These are phyloP conservation scores for Pontederia paniculata DNA, from an alignment of 176 grass and related monocot species.

Conservation along the genomic window DNA sequence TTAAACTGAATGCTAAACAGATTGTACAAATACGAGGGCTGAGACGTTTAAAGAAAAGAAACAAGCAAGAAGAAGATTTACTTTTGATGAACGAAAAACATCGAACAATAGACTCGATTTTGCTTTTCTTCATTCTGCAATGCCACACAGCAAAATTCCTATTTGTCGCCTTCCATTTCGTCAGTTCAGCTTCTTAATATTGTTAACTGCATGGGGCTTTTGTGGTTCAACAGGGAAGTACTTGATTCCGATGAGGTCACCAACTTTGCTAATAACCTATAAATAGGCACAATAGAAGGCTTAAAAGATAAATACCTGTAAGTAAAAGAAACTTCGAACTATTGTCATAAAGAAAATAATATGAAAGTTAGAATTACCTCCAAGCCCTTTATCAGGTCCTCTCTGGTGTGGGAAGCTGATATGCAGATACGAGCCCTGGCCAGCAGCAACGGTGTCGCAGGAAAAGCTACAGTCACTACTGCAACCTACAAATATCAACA, in stretches of 20 bases:
- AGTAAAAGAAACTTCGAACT: conserved; percentile 1
- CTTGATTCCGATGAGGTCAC: conserved; percentile 90
- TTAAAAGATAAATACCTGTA: background rate
- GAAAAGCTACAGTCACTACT: conserved; percentile 88
- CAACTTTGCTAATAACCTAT: conserved; percentile 96
- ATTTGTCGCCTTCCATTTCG: too few relatives aligned
- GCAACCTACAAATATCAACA: conserved; percentile 53
- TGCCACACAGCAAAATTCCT: too few relatives aligned
- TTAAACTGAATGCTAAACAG: too few relatives aligned
- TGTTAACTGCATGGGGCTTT: conserved; percentile 26
- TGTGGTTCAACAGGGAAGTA: conserved; percentile 78
- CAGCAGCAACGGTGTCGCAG: conserved; percentile 78
- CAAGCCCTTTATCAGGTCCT: conserved; percentile 85
- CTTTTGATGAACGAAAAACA: too few relatives aligned
- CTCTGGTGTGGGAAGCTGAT: conserved; percentile 74
- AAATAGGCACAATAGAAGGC: background rate
- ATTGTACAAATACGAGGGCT: too few relatives aligned
- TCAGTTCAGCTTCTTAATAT: conserved; percentile 56
- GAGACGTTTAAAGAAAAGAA: too few relatives aligned
- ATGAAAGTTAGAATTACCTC: conserved; percentile 39
- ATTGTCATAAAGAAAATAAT: conserved; percentile 14
- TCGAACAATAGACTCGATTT: too few relatives aligned
- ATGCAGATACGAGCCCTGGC: conserved; percentile 95
- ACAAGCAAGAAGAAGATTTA: too few relatives aligned
- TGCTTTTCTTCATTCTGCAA: too few relatives aligned